Base-by-base conservation (phyloP, 1,284 basidiomycete species). In the Cutaneotrichosporon sp. region DNA sequence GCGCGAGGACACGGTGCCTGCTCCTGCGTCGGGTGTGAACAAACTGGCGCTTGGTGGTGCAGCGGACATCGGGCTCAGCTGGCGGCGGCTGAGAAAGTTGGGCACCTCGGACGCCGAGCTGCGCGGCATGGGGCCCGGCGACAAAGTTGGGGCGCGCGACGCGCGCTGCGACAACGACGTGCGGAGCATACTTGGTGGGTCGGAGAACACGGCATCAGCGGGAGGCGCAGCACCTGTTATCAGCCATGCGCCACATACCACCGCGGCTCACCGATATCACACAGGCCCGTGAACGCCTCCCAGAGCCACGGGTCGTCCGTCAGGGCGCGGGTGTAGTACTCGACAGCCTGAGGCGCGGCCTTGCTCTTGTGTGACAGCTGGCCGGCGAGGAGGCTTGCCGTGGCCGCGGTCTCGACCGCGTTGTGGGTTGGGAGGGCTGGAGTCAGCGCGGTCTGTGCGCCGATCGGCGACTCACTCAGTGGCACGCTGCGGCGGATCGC, bases 281-380 rank as follows among this genome's bases (percentile, higher is more conserved):
- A 97, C 29, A 97, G 79, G 0, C 91, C 92, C 67, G 92, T 90
- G 73, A 95, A 92, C 1, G 94, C 94, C 77, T 97, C 94, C 93
- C 93, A 97, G 52, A 94, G 80, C 79, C 91, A 86, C 24, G 91
- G 90, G 75, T 93, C 88, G 52, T 89, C 78, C 16, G 80, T 76
- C 59, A 97, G 82, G 14, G 92, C 91, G 62, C 87, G 84, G 38
- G 84, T 83, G 75, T 90, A 95, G 72, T 87, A 88, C 56, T 81
- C 76, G 29, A 84, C 82, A 16, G 94, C 93, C 84, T 83, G 34
- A 85, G 88, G 73, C 84, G 86, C 68, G 86, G 86, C 47, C 87
- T 76, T 77, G 58, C 68, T 69, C 54, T 73, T 75, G 33, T 69
- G 64, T 3, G 69, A 73, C 20, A 77, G 60, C 2, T 42, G 49